Percentiles rank a stretch among this genome's conserved stretches.
phyloP scores from a whole-genome alignment of 495 filamentous ascomycete genomes.

The Pyrenopolyporus hunteri region DNA sequence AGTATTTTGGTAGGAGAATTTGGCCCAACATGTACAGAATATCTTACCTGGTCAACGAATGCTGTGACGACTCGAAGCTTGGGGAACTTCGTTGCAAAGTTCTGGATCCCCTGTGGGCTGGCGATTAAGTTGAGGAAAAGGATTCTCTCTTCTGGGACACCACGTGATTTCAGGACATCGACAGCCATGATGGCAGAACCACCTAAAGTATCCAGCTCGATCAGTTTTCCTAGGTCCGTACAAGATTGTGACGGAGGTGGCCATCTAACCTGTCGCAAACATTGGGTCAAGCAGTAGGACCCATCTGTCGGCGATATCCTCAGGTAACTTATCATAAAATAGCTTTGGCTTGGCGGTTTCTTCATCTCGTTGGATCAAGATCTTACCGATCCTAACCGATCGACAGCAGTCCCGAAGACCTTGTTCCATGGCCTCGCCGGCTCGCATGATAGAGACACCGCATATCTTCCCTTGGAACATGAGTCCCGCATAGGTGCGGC shows the following conservation, averaged over 20 bases:
- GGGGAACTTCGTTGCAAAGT: slow-evolving; percentile 91
- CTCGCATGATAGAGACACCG: slow-evolving; percentile 97
- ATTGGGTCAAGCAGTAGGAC: slow-evolving; percentile 96
- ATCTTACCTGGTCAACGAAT: slow-evolving; percentile 77
- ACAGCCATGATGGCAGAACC: slow-evolving; percentile 97
- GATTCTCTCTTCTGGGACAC: slow-evolving; percentile 93
- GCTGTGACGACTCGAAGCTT: slow-evolving; percentile 93
- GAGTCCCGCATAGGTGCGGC: slow-evolving; percentile 85
- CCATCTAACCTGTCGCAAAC: slow-evolving; percentile 86
- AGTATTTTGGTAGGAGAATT: slow-evolving; percentile 17
- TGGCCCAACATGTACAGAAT: not conserved
- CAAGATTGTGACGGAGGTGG: not conserved
- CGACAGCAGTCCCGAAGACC: slow-evolving; percentile 95
- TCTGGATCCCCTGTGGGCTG: slow-evolving; percentile 87
- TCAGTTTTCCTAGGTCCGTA: slow-evolving; percentile 29
- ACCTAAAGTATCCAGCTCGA: slow-evolving; percentile 55
- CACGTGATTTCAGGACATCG: slow-evolving; percentile 83
- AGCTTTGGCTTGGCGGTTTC: slow-evolving; percentile 89
- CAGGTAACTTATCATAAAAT: slow-evolving; percentile 96
- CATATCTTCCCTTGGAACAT: slow-evolving; percentile 98
- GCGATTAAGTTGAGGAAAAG: slow-evolving; percentile 96
- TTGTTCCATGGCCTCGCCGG: slow-evolving; percentile 98
- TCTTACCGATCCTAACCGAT: slow-evolving; percentile 96
- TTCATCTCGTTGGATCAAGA: slow-evolving; percentile 95
- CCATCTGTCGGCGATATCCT: slow-evolving; percentile 91